Percentiles rank a stretch among this genome's conserved stretches.
These are phyloP conservation scores for Solanum etuberosum DNA, from an alignment of 257 asterid species.

Conservation along the genomic window DNA sequence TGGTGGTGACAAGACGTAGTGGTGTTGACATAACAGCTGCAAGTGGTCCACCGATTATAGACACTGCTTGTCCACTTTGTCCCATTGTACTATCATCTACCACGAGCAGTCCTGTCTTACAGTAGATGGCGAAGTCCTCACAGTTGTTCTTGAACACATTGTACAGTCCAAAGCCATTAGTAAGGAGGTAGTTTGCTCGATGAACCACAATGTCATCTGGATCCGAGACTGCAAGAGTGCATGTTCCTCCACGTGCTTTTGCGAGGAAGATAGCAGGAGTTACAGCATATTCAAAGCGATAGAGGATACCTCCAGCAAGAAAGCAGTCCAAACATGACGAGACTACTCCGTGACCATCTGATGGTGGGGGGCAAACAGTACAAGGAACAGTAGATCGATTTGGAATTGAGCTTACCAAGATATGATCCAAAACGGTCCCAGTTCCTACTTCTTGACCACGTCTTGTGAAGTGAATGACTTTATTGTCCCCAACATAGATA, in stretches of 20 bases:
- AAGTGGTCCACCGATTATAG: slow-evolving; percentile 79
- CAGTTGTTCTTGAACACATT: slow-evolving; percentile 82
- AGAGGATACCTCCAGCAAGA: slow-evolving; percentile 81
- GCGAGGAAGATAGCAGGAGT: slow-evolving; percentile 69
- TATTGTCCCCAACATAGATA: slow-evolving; percentile 66
- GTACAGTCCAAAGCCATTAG: slow-evolving; percentile 82
- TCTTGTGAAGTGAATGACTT: slow-evolving; percentile 81
- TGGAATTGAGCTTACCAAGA: slow-evolving; percentile 77
- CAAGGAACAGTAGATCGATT: slow-evolving; percentile 44
- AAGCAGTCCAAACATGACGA: slow-evolving; percentile 79
- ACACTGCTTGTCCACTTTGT: slow-evolving; percentile 86
- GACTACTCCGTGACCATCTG: slow-evolving; percentile 72
- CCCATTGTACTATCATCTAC: slow-evolving; percentile 66
- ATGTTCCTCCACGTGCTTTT: slow-evolving; percentile 93
- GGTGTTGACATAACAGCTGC: slow-evolving; percentile 77
- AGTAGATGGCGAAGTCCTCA: slow-evolving; percentile 89
- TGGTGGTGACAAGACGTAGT: slow-evolving; percentile 59
- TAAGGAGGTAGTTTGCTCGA: slow-evolving; percentile 71
- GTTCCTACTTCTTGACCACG: slow-evolving; percentile 97
- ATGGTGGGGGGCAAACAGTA: slow-evolving; percentile 43
- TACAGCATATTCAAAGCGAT: slow-evolving; percentile 77
- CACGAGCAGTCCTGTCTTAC: slow-evolving; percentile 88
- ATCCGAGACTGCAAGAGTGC: slow-evolving; percentile 76
- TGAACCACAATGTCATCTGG: slow-evolving; percentile 38
- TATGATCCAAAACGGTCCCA: slow-evolving; percentile 57